A percentile compares a stretch with the other conserved stretches of the same genome.
These are phyloP conservation scores for Tetraselmis chui DNA, from an alignment of 139 green algal genomes.

Conservation along the genomic window DNA sequence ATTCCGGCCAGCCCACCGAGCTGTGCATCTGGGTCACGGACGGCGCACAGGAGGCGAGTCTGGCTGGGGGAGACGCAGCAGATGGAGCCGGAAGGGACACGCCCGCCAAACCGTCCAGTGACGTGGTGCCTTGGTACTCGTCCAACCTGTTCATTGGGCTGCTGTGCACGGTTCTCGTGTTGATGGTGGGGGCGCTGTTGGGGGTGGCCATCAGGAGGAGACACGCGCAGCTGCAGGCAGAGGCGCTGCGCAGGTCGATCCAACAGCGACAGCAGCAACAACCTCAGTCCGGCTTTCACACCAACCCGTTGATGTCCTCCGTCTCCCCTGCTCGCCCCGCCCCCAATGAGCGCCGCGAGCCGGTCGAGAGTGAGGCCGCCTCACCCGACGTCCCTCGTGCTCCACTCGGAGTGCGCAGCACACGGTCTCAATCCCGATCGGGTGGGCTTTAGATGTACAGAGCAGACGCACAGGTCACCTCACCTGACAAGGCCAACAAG, in stretches of 20 bases:
- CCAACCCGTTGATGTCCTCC: too few species aligned
- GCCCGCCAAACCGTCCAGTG: too few species aligned
- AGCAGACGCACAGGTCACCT: too few species aligned
- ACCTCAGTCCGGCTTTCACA: too few species aligned
- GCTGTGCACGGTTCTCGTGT: neutral
- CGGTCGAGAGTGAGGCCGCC: too few species aligned
- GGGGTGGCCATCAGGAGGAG: neutral
- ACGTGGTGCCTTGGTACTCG: neutral
- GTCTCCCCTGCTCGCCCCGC: too few species aligned
- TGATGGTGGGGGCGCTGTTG: neutral
- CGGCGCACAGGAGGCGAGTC: neutral
- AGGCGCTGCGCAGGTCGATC: neutral
- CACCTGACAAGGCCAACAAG: too few species aligned
- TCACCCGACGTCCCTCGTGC: too few species aligned
- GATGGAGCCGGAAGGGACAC: neutral
- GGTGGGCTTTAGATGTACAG: too few species aligned
- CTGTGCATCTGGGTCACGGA: neutral
- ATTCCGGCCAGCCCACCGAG: neutral
- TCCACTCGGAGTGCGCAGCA: too few species aligned
- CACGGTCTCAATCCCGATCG: too few species aligned
- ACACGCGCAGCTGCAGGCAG: neutral
- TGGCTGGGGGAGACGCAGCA: neutral
- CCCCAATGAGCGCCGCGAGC: too few species aligned
- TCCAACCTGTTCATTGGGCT: neutral
- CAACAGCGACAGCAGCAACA: neutral